Evolutionary conservation across 1,284 basidiomycete species (phyloP), one percentile per base, ranked within the genome.

Genomic region (Naganishia liquefaciens): DNA sequence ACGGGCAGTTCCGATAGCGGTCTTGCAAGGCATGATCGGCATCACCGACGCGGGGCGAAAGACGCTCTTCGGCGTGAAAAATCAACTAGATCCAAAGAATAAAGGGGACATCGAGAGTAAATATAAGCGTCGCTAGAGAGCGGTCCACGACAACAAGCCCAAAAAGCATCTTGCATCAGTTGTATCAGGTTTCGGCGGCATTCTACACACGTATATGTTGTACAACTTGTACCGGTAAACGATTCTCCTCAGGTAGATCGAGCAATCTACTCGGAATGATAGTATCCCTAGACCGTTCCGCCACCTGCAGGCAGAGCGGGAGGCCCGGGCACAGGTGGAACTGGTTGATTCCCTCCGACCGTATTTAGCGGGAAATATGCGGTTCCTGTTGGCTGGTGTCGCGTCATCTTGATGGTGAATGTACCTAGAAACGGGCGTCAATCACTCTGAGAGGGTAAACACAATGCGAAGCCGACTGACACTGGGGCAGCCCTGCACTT

Each of bases 21-120:
- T 99, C 3, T 80, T 99, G 70, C 92, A 91, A 72, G 93, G 94
- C 0, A 95, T 96, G 88, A 95, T 96, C 64, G 95, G 95, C 7
- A 93, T 93, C 3, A 92, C 88, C 60, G 94, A 95, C 77, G 95
- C 95, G 0, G 88, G 98, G 62, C 90, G 91, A 79, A 95, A 98
- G 82, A 95, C 95, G 2, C 80, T 97, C 53, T 84, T 95, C 66
- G 95, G 95, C 5, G 82, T 99, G 50, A 88, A 94, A 71, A 96
- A 97, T 74, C 86, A 89, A 52, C 79, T 95, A 67, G 91, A 94
- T 77, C 91, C 92, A 7, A 85, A 87, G 68, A 81, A 88, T 50
- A 84, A 86, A 52, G 81, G 85, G 47, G 91, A 93, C 75, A 88
- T 87, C 70, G 89, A 90, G 70, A 90, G 88, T 58, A 94, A 94